Evolutionary conservation across 345 rosid species (phyloP).

Genomic region (Brassica juncea): DNA sequence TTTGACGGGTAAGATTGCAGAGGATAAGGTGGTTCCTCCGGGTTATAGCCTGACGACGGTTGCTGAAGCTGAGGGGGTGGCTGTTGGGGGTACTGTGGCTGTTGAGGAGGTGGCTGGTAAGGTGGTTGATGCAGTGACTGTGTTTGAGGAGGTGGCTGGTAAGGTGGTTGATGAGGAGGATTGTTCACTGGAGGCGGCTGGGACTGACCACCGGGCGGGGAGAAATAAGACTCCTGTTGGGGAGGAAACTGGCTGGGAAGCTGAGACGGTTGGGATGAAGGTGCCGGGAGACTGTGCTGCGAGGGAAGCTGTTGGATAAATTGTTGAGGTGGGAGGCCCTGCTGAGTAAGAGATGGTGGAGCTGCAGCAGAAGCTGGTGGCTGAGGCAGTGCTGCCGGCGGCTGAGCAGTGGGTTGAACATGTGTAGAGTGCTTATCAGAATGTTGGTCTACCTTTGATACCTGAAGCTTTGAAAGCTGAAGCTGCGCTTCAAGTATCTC

Average conservation of each 20-base stretch:
- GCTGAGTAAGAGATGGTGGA: conserved; percentile 52
- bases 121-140: conserved; percentile 66
- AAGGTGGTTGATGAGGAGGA: conserved; percentile 69
- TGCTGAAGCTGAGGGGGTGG: conserved; percentile 59
- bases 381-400: conserved; percentile 38
- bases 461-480: conserved; percentile 64
- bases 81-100: conserved; percentile 64
- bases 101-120: conserved; percentile 62
- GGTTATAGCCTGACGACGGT: conserved; percentile 58
- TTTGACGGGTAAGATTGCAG: conserved; percentile 59
- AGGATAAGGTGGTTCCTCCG: conserved; percentile 57
- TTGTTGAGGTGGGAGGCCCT: conserved; percentile 47
- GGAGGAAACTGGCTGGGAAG: conserved; percentile 66
- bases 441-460: conserved; percentile 52
- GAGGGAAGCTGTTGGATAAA: conserved; percentile 39
- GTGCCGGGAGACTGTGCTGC: conserved; percentile 55
- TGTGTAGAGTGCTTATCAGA: conserved; percentile 50
- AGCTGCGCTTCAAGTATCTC: conserved; percentile 67
- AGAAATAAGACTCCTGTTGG: conserved; percentile 69
- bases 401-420: conserved; percentile 59
- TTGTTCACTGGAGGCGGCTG: conserved; percentile 55
- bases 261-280: conserved; percentile 56
- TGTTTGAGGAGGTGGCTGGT: conserved; percentile 36
- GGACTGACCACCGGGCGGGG: conserved; percentile 54
- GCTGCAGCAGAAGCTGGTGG: conserved; percentile 44